These are phyloP conservation scores for Mycena chlorophos DNA, from an alignment of 768 basidiomycete genomes.

Conservation along the genomic window DNA sequence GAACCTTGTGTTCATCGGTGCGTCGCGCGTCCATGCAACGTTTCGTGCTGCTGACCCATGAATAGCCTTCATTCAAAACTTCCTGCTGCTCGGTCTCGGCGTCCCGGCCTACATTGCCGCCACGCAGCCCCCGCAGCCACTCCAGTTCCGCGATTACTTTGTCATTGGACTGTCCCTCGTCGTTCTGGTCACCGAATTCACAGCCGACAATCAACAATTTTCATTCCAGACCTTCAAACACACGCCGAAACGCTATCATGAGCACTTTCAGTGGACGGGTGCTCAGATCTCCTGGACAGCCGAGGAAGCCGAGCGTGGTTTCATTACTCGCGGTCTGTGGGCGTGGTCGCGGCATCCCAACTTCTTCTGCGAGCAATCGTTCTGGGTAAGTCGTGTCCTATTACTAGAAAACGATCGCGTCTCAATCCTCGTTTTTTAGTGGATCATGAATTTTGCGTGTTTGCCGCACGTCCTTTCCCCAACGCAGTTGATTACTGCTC, in stretches of 20 bases:
- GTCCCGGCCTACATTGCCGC: constrained; percentile 59
- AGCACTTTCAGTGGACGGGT: constrained; percentile 59
- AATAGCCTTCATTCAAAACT: constrained; percentile 71
- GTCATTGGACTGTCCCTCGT: constrained; percentile 61
- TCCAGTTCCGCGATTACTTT: constrained; percentile 59
- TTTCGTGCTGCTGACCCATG: background rate
- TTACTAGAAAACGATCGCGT: constrained; percentile 22
- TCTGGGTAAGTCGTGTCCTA: constrained; percentile 56
- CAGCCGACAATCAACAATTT: constrained; percentile 90
- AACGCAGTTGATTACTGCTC: constrained; percentile 21
- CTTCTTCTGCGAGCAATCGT: constrained; percentile 84
- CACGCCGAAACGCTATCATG: constrained; percentile 41
- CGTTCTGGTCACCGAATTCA: constrained; percentile 70
- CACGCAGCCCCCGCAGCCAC: constrained; percentile 52
- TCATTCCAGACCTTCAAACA: constrained; percentile 82
- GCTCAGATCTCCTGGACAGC: constrained; percentile 67
- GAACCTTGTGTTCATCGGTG: constrained; percentile 71
- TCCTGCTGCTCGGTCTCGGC: constrained; percentile 73
- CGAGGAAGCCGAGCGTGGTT: constrained; percentile 74
- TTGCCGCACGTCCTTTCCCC: constrained; percentile 46
- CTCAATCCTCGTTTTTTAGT: constrained; percentile 36
- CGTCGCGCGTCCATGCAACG: constrained; percentile 13
- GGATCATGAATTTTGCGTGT: constrained; percentile 69
- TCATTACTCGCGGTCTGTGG: constrained; percentile 84
- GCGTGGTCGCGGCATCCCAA: constrained; percentile 89